phyloP scores from a whole-genome alignment of 129 eudicot species.

The Tanacetum coccineum region DNA sequence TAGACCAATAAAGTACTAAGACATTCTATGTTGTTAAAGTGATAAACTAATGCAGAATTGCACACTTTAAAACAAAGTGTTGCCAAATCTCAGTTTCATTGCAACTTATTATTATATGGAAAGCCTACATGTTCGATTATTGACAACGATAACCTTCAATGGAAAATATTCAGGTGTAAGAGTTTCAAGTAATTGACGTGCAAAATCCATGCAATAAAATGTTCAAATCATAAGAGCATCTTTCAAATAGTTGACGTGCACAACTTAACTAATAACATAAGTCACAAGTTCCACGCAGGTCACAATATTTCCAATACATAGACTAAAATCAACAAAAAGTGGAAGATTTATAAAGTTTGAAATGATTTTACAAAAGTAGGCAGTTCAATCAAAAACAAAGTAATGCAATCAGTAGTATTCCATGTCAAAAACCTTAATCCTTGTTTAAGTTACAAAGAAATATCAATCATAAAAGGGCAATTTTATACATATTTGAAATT shows the following conservation, averaged over 20 bases:
- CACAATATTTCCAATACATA: background rate
- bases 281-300: background rate
- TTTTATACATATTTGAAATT: background rate
- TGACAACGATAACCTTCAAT: background rate
- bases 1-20: background rate
- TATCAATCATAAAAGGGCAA: background rate
- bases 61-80: background rate
- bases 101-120: background rate
- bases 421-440: conserved; percentile 1
- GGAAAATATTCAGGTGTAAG: background rate
- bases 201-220: conserved; percentile 5
- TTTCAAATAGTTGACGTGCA: no score
- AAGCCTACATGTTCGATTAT: background rate
- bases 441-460: background rate
- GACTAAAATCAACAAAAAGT: background rate
- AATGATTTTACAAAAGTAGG: background rate
- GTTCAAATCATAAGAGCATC: conserved; percentile 1
- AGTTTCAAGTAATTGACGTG: background rate
- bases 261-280: background rate
- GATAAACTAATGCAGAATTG: background rate
- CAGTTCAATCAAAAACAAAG: background rate
- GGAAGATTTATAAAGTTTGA: background rate
- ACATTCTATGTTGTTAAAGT: background rate
- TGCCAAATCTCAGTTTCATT: background rate
- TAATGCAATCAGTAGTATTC: background rate